Evolutionary conservation across 768 basidiomycete species (phyloP).

Genomic region (Rhizopogon vinicolor): DNA sequence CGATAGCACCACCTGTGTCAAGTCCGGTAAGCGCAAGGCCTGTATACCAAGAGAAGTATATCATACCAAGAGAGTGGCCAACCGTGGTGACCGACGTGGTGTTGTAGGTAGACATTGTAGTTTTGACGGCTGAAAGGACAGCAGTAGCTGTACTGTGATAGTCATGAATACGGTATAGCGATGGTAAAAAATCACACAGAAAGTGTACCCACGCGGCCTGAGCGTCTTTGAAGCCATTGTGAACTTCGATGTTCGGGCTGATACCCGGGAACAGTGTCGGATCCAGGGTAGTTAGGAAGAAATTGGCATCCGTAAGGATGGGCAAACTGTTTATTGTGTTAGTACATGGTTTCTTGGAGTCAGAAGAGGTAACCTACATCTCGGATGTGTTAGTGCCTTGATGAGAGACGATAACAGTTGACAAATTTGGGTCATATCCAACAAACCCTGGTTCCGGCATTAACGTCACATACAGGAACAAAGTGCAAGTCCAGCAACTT

Average conservation of each 20-base stretch:
- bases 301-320: slow-evolving; percentile 37
- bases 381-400: slow-evolving; percentile 28
- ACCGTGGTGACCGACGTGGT: slow-evolving; percentile 38
- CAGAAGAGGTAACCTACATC: slow-evolving; percentile 16
- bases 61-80: slow-evolving; percentile 38
- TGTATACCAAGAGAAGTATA: background rate
- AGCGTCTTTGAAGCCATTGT: slow-evolving; percentile 40
- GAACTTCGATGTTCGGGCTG: slow-evolving; percentile 34
- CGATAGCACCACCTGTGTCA: slow-evolving; percentile 28
- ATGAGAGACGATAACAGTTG: slow-evolving; percentile 33
- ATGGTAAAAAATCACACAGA: background rate
- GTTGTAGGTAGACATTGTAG: slow-evolving; percentile 29
- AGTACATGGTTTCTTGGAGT: background rate
- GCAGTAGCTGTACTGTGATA: slow-evolving; percentile 32
- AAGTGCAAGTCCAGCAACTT: background rate
- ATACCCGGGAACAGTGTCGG: slow-evolving; percentile 49
- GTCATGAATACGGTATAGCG: background rate
- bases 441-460: slow-evolving; percentile 39
- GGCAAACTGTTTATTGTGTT: slow-evolving; percentile 21
- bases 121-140: slow-evolving; percentile 41
- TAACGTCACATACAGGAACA: background rate
- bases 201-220: slow-evolving; percentile 37
- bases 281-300: slow-evolving; percentile 30
- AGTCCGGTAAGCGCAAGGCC: too few relatives aligned
- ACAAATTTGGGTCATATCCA: slow-evolving; percentile 40